Base-by-base conservation (phyloP, 306 rosid genomes). In the Urtica urens region DNA sequence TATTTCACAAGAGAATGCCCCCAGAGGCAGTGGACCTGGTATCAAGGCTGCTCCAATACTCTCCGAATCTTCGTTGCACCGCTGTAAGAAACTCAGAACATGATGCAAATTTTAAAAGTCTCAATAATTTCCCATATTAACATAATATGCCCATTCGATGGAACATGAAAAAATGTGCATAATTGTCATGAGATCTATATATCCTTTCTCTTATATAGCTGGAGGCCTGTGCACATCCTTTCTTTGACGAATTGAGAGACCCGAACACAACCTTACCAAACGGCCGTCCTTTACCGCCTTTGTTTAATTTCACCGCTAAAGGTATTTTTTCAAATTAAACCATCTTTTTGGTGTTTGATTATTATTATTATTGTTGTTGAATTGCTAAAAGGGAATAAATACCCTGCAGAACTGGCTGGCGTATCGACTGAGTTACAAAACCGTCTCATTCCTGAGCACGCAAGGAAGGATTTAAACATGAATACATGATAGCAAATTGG, bases 11-110 rank as follows among this genome's bases (percentile, higher is more conserved):
- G 83, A 66, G 75, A 72, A 71, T 87, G 93, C 96, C 96, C 24
- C 58, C 76, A 3, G 94, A 87, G 53, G 96, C 94, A 6, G 82
- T 83, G 46, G 96, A 87, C 73, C 85, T 87, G 37, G 87, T 87
- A 15, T 87, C 96, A 21, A 83, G 96, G 78, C 69, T 87, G 50
- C 93, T 87, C 39, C 96, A 83, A 46, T 87, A 87, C 55, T 87
- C 96, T 14, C 96, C 96, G 60, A 80, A 76, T 66, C 79, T 87
- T 39, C 94, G 96, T 31, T 87, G 94, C 65, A 80, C 93, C 2
- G 87, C 96, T 17, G 96, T 87, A 80, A 87, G 94, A 57, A 51
- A n/a, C n/a, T n/a, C n/a, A n/a, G n/a, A n/a, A n/a, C n/a, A n/a
- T n/a, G 29, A 30, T 67, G 39, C 22, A 41, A 6, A 19, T 51